Base-by-base conservation (phyloP, 2,329 filamentous ascomycete species). In the Parafenestella ontariensis region DNA sequence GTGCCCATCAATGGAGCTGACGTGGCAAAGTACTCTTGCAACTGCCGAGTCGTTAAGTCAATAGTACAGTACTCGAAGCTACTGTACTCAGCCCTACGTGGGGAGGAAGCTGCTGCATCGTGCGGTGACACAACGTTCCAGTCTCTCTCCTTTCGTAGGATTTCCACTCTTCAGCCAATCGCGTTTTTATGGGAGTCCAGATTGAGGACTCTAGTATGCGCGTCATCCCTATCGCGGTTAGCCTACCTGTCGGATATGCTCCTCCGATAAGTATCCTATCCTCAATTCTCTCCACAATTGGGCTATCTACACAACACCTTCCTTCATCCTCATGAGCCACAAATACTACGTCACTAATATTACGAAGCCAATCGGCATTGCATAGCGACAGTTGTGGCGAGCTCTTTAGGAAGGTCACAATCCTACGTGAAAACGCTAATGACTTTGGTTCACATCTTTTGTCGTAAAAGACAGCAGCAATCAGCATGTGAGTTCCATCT, bases 211-310 rank as follows among this genome's bases (percentile, higher is more conserved):
- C 18, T 24, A 42, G 11, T 13, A 5, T 11, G 11, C 15, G 21
- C 40, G 15, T 18, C 34, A n/a, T 42, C 5, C 23, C 23, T 18
- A 1, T 26, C n/a, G 5, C 13, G 24, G 15, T 29, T 43, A 43
- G 41, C 5, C 4, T 26, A 4, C 13, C 2, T 26, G 29, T 37
- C 31, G 21, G 33, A 18, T 26, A 18, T 18, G 29, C 49, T 53
- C 42, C 56, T 49, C 43, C 53, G 53, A 46, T 40, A 21, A 49
- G 53, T 28, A 53, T 53, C 43, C 49, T 13, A 51, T 54, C 49
- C 46, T 42, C 23, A 24, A 9, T 8, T 11, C 23, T 23, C 28
- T 34, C 36, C 52, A 46, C 42, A 41, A 46, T 42, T 46, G 37
- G 48, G 26, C 29, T 42, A 53, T 53, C 56, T 37, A 43, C 52